Base-by-base conservation (phyloP, 192 early-diverging fungal species). In the Coemansia sp. region DNA sequence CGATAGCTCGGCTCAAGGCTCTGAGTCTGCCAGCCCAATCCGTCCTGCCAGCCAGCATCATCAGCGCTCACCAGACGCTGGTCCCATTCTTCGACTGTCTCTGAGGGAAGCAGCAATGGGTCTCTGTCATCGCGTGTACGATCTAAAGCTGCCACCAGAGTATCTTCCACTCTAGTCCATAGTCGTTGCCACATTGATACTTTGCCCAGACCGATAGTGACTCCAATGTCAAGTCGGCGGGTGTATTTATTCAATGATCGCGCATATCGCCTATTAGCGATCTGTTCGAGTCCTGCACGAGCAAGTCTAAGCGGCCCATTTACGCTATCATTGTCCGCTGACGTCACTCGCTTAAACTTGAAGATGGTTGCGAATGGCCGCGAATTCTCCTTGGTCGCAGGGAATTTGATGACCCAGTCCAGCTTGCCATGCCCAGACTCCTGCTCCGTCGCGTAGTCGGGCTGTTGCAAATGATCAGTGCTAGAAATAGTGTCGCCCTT, bases 41-140 rank as follows among this genome's bases (percentile, higher is more conserved):
- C 25, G 29, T 57, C 53, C 8, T 11, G 51, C 51, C 53, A 57
- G 53, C 53, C 53, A 57, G 53, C 53, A 31, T 57, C 53, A 9
- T 57, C 27, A 14, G 53, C 27, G n/a, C 4, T 32, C 27, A 57
- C 53, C 27, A 57, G 27, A 12, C 53, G 53, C 23, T 29, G 8
- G 51, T 53, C 51, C 51, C 51, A 53, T 19, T 27, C 51, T 0
- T 29, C 27, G 51, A 29, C 51, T 53, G 1, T 53, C 27, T 53
- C 51, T 10, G 21, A 10, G 11, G 51, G 27, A 5, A 6, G 6
- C 25, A 7, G 6, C 2, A 12, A 9, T 12, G 11, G 21, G 7
- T 53, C 12, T 17, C 2, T 29, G 25, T 19, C 51, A 53, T 23
- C 15, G 12, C 11, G 9, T 23, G 0, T 11, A 29, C 27, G 21